Evolutionary conservation across 495 filamentous ascomycete genomes (phyloP).

Genomic region (Aspergillus coremiiformis): DNA sequence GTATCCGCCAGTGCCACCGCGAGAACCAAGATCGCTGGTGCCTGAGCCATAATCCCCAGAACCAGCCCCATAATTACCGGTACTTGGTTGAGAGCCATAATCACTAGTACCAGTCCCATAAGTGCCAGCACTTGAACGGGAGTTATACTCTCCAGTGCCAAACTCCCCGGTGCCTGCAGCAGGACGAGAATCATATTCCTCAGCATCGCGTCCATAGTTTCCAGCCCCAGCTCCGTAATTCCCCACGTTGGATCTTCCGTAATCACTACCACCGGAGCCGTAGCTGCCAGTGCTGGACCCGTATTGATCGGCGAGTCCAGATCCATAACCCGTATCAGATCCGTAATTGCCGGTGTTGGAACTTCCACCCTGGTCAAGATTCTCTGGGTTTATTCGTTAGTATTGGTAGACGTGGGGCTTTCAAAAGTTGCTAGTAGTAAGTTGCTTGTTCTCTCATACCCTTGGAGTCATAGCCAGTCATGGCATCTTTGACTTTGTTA

Average conservation of each 20-base stretch:
- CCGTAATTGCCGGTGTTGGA: constrained; percentile 24
- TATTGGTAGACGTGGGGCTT: not conserved
- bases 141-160: constrained; percentile 8
- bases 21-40: too few species aligned
- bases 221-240: not conserved
- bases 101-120: constrained; percentile 35
- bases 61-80: not conserved
- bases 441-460: too few species aligned
- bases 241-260: not conserved
- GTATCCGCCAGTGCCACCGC: constrained; percentile 1
- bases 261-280: not conserved
- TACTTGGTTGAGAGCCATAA: not conserved
- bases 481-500: constrained; percentile 67
- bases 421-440: not conserved
- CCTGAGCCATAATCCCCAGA: constrained; percentile 2
- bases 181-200: not conserved
- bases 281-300: constrained; percentile 3
- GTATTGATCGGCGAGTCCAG: not conserved
- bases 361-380: constrained; percentile 30
- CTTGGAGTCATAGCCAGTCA: constrained; percentile 33
- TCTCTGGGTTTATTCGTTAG: constrained; percentile 6
- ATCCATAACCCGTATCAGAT: constrained; percentile 16
- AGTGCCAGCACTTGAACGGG: constrained; percentile 22
- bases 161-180: not conserved
- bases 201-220: constrained; percentile 1